phyloP scores from a whole-genome alignment of 495 filamentous ascomycete genomes.

The Xylona heveae region DNA sequence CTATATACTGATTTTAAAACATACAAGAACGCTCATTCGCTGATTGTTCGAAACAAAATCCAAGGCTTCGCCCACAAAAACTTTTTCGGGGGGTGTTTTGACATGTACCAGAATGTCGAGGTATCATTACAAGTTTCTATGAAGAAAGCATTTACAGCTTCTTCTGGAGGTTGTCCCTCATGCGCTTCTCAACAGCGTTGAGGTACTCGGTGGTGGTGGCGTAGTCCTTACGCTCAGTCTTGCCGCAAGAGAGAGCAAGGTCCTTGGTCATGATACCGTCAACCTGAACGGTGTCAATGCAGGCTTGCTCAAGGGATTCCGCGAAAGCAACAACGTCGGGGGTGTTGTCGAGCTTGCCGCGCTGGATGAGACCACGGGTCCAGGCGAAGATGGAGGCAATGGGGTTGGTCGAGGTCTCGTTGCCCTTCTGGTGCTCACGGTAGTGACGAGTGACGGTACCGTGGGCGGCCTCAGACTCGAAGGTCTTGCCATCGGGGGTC shows the following conservation, averaged over 20 bases:
- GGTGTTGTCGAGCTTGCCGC: conserved; percentile 73
- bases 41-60: no score
- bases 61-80: no score
- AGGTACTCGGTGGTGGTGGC: conserved; percentile 81
- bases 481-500: conserved; percentile 86
- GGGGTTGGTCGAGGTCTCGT: conserved; percentile 93
- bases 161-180: conserved; percentile 43
- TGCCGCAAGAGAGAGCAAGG: conserved; percentile 74
- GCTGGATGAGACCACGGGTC: conserved; percentile 86
- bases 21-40: no score
- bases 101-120: no score
- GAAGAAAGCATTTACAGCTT: conserved; percentile 23
- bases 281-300: conserved; percentile 76
- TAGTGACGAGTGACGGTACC: conserved; percentile 97
- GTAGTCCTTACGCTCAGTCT: conserved; percentile 58
- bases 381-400: conserved; percentile 98
- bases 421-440: conserved; percentile 94
- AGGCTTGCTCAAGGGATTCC: conserved; percentile 81
- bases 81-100: no score
- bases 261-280: conserved; percentile 99
- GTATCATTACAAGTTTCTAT: no score
- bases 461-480: conserved; percentile 94
- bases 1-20: no score
- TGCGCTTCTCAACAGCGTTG: conserved; percentile 65
- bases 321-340: conserved; percentile 78